These are phyloP conservation scores for Euphorbia tirucalli DNA, from an alignment of 345 rosid genomes.

Conservation along the genomic window DNA sequence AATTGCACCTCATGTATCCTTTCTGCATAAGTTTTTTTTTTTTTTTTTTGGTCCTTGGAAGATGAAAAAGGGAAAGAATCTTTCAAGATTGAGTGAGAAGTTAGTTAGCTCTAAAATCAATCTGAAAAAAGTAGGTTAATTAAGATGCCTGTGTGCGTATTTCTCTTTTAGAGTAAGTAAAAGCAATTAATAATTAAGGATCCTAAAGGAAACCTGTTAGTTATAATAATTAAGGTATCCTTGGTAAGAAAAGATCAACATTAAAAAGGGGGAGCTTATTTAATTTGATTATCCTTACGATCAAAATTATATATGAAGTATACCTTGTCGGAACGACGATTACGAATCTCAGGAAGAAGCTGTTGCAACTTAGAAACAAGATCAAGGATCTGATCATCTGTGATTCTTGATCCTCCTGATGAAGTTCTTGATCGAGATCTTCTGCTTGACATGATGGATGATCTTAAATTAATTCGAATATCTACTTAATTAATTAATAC, in stretches of 20 bases:
- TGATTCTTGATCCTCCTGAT: conserved; percentile 64
- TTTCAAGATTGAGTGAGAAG: conserved; percentile 19
- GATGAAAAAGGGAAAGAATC: conserved; percentile 16
- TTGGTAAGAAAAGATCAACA: neutral
- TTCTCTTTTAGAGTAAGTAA: too few relatives aligned
- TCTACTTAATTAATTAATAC: too few relatives aligned
- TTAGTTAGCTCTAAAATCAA: neutral
- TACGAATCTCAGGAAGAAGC: conserved; percentile 78
- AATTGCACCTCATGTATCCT: conserved; percentile 9
- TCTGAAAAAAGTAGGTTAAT: too few relatives aligned
- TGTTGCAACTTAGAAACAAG: conserved; percentile 83
- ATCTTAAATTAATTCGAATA: neutral
- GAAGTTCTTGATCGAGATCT: conserved; percentile 70
- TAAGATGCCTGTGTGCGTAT: too few relatives aligned
- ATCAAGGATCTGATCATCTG: conserved; percentile 88
- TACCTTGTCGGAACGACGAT: conserved; percentile 67
- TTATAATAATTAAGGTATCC: neutral
- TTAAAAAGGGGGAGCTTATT: neutral
- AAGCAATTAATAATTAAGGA: neutral
- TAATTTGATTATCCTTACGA: neutral
- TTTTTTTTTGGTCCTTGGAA: neutral
- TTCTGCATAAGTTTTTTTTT: neutral
- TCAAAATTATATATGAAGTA: too few relatives aligned
- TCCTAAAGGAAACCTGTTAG: neutral
- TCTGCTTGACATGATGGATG: conserved; percentile 62